Percentiles rank a stretch among this genome's conserved stretches.
Evolutionary conservation across 805 yeast species (phyloP).

Genomic region (Candida ovalis): DNA sequence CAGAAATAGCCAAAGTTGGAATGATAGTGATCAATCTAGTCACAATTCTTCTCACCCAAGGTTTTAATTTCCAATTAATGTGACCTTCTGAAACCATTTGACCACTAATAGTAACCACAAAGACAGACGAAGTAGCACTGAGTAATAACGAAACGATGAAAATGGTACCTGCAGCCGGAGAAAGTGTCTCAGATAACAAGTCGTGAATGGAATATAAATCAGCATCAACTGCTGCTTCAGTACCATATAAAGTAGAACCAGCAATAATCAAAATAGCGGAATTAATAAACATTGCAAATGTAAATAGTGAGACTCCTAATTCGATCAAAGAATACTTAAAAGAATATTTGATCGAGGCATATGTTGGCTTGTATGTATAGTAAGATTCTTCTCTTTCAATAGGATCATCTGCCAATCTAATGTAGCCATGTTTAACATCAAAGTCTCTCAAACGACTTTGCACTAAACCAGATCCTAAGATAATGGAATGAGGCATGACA

Average conservation of each 20-base stretch:
- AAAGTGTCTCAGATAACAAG: slow-evolving; percentile 50
- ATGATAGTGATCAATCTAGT: slow-evolving; percentile 71
- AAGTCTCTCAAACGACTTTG: slow-evolving; percentile 45
- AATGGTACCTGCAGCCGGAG: slow-evolving; percentile 73
- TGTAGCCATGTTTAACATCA: slow-evolving; percentile 36
- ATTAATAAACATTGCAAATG: slow-evolving; percentile 81
- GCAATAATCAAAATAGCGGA: slow-evolving; percentile 74
- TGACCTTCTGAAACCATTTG: slow-evolving; percentile 89
- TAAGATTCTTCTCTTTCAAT: slow-evolving; percentile 35
- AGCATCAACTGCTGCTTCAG: slow-evolving; percentile 61
- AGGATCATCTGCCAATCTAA: slow-evolving; percentile 21
- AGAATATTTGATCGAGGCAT: slow-evolving; percentile 62
- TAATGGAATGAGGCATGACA: slow-evolving; percentile 49
- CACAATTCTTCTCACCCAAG: slow-evolving; percentile 74
- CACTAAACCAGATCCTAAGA: slow-evolving; percentile 46
- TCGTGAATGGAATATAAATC: slow-evolving; percentile 71
- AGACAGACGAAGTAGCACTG: slow-evolving; percentile 82
- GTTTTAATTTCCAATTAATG: slow-evolving; percentile 68
- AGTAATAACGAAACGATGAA: slow-evolving; percentile 77
- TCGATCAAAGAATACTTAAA: slow-evolving; percentile 67
- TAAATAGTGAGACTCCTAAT: slow-evolving; percentile 58
- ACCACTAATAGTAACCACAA: slow-evolving; percentile 87
- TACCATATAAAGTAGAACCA: slow-evolving; percentile 68
- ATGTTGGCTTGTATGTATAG: slow-evolving; percentile 58
- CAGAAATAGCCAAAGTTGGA: slow-evolving; percentile 68